Percentiles rank a stretch among this genome's conserved stretches.
These are phyloP conservation scores for Prunus kanzakura DNA, from an alignment of 306 rosid species.

Conservation along the genomic window DNA sequence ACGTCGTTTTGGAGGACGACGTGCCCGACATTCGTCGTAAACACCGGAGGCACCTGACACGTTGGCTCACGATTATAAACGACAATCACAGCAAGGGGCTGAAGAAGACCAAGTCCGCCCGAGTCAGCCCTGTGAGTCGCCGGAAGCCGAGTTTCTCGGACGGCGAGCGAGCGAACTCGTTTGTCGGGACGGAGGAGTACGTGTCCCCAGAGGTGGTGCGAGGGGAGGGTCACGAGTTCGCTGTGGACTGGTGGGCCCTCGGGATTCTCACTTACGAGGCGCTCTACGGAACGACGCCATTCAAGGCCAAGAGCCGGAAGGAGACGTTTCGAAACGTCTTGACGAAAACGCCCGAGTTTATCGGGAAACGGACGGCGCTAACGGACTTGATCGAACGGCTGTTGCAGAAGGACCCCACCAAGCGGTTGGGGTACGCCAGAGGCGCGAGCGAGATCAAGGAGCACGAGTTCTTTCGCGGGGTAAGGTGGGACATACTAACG, in stretches of 20 bases:
- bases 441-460: conserved; percentile 84
- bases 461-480: conserved; percentile 74
- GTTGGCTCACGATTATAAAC: conserved; percentile 37
- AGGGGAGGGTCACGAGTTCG: conserved; percentile 90
- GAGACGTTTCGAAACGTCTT: conserved; percentile 80
- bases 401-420: conserved; percentile 71
- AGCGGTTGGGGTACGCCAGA: conserved; percentile 55
- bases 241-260: conserved; percentile 96
- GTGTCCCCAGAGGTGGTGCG: conserved; percentile 86
- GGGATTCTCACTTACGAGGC: conserved; percentile 79
- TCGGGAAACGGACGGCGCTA: conserved; percentile 56
- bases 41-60: conserved; percentile 42
- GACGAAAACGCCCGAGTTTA: conserved; percentile 50
- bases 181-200: conserved; percentile 95
- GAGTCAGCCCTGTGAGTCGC: conserved; percentile 81
- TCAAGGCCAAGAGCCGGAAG: conserved; percentile 74
- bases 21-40: conserved; percentile 28
- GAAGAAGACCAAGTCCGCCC: conserved; percentile 60
- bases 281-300: conserved; percentile 85
- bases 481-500: conserved; percentile 71
- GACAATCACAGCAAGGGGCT: conserved; percentile 18
- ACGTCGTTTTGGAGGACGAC: conserved; percentile 2
- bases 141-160: conserved; percentile 51
- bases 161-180: conserved; percentile 81
- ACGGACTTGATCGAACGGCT: conserved; percentile 65